Conservation (phyloP, 352 stramenopile genomes). For the Phytophthora sansomeana region DNA sequence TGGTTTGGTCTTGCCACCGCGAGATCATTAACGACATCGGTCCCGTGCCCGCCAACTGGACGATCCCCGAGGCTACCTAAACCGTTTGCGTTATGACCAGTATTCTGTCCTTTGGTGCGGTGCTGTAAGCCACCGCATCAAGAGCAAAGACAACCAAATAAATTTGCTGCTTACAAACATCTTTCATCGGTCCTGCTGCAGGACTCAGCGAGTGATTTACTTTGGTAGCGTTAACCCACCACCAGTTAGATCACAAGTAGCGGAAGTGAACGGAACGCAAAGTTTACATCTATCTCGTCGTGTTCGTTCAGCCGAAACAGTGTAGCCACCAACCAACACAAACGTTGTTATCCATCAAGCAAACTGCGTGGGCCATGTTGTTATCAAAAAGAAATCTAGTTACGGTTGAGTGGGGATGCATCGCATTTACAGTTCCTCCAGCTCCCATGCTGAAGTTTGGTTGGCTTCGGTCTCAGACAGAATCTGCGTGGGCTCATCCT, state of each 20-base stretch:
- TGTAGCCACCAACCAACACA: neutral
- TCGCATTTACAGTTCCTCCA: conserved; percentile 83
- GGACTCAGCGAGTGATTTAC: no score
- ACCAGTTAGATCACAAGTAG: no score
- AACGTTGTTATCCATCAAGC: conserved; percentile 6
- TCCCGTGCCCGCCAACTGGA: conserved; percentile 75
- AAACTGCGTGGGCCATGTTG: conserved; percentile 19
- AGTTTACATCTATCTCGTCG: no score
- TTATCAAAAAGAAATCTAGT: conserved; percentile 43
- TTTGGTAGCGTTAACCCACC: no score
- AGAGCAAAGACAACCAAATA: conserved; percentile 7
- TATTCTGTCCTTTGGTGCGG: conserved; percentile 9
- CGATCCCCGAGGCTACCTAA: conserved; percentile 87
- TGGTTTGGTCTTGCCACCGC: conserved; percentile 99
- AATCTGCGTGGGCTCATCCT: conserved; percentile 62
- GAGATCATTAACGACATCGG: conserved; percentile 97
- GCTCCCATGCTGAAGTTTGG: conserved; percentile 66
- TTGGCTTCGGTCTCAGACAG: conserved; percentile 72
- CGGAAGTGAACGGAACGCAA: no score
- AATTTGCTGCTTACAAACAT: conserved; percentile 24
- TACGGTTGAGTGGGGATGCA: conserved; percentile 22
- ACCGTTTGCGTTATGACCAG: conserved; percentile 15
- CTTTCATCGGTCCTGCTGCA: neutral
- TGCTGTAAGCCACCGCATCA: conserved; percentile 7
- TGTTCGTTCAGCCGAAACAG: no score